Evolutionary conservation across 75 land plant genomes (phyloP).

Genomic region (Chamaecyparis obtusa): DNA sequence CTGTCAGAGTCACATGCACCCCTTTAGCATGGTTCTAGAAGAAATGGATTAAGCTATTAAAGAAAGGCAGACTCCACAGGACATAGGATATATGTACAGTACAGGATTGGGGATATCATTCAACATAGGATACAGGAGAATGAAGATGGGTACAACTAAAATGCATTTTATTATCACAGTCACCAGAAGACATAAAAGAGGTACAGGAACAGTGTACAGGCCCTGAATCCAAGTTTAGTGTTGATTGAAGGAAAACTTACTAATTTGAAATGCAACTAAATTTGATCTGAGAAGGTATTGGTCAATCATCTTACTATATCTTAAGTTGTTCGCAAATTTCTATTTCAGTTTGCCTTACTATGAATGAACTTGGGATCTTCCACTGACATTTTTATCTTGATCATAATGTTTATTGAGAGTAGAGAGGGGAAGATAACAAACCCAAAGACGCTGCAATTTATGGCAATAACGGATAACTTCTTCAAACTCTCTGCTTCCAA

Average conservation of each 20-base stretch:
- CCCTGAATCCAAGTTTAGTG: background rate
- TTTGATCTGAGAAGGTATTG: background rate
- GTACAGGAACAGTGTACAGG: background rate
- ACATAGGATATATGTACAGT: background rate
- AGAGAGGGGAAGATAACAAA: constrained; percentile 21
- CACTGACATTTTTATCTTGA: background rate
- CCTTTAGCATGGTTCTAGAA: background rate
- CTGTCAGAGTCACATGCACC: background rate
- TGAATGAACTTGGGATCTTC: background rate
- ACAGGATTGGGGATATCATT: background rate
- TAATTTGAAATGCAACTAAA: background rate
- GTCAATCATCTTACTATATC: background rate
- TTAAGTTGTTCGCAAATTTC: background rate
- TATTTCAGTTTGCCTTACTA: background rate
- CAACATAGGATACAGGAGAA: background rate
- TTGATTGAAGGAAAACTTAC: background rate
- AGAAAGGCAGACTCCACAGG: background rate
- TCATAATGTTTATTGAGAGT: background rate
- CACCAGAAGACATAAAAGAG: background rate
- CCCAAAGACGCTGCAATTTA: constrained; percentile 67
- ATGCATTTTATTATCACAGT: background rate
- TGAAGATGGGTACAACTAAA: background rate
- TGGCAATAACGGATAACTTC: constrained; percentile 51
- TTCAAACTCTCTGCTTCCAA: constrained; percentile 41
- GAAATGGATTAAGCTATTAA: background rate